phyloP scores from a whole-genome alignment of 257 asterid species.

The Solanum bukasovii region DNA sequence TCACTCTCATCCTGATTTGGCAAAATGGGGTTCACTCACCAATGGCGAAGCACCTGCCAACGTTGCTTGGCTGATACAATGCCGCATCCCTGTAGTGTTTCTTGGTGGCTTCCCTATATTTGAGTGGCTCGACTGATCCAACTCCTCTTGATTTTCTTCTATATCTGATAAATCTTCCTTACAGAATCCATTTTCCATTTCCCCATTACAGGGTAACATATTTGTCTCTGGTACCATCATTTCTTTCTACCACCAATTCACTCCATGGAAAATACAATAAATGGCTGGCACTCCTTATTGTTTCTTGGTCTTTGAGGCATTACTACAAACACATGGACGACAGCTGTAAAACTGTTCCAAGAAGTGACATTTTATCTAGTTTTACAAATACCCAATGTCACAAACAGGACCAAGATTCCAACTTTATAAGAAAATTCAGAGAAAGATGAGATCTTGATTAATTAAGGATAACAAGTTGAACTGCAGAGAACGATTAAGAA shows the following conservation, averaged over 20 bases:
- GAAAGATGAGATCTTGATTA: neutral
- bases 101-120: slow-evolving; percentile 61
- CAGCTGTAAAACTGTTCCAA: slow-evolving; percentile 12
- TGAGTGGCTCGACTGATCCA: slow-evolving; percentile 25
- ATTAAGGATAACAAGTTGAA: neutral
- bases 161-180: slow-evolving; percentile 20
- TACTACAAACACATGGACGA: slow-evolving; percentile 14
- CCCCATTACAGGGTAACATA: slow-evolving; percentile 19
- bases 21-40: slow-evolving; percentile 29
- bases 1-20: neutral
- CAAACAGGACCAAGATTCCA: slow-evolving; percentile 7
- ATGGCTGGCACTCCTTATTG: neutral
- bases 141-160: slow-evolving; percentile 25
- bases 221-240: slow-evolving; percentile 43
- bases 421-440: neutral
- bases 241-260: slow-evolving; percentile 6
- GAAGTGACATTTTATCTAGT: neutral
- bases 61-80: slow-evolving; percentile 73
- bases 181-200: slow-evolving; percentile 32
- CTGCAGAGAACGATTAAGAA: neutral
- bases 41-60: slow-evolving; percentile 37
- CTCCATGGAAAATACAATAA: slow-evolving; percentile 8
- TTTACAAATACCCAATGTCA: neutral
- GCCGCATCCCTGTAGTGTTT: slow-evolving; percentile 53
- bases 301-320: neutral